Evolutionary conservation across 1,284 basidiomycete species (phyloP).

Genomic region (Xerocomus minutiporus): DNA sequence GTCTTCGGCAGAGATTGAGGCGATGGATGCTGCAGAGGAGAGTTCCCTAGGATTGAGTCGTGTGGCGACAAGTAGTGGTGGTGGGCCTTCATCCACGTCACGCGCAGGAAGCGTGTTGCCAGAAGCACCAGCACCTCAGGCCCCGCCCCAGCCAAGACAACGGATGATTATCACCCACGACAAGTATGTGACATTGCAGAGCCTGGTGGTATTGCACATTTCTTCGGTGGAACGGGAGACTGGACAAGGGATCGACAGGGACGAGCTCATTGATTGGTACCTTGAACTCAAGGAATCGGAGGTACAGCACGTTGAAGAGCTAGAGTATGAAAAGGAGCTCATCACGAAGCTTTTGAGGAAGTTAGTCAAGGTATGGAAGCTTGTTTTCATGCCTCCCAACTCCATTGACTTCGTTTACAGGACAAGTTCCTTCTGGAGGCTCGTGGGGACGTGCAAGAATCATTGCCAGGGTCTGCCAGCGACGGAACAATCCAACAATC

Average conservation of each 20-base stretch:
- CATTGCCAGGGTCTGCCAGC: constrained; percentile 58
- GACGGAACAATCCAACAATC: constrained; percentile 45
- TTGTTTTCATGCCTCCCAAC: neutral
- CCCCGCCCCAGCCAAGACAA: constrained; percentile 48
- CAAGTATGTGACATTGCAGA: constrained; percentile 89
- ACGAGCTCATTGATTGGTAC: constrained; percentile 96
- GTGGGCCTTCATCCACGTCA: constrained; percentile 39
- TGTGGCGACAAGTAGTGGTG: constrained; percentile 31
- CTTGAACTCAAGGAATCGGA: constrained; percentile 85
- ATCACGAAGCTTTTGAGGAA: constrained; percentile 87
- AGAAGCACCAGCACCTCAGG: constrained; percentile 17
- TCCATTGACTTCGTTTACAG: constrained; percentile 36
- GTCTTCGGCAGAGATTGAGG: constrained; percentile 53
- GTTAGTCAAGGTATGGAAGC: constrained; percentile 76
- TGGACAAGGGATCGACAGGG: constrained; percentile 76
- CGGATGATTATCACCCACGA: constrained; percentile 94
- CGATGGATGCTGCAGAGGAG: constrained; percentile 57
- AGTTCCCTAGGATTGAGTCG: constrained; percentile 44
- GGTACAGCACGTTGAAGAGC: constrained; percentile 79
- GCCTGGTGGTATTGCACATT: constrained; percentile 82
- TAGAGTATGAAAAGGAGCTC: constrained; percentile 90
- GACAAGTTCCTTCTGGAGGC: constrained; percentile 86
- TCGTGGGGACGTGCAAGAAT: constrained; percentile 76
- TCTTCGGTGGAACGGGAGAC: constrained; percentile 74
- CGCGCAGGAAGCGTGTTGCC: constrained; percentile 33